phyloP scores from a whole-genome alignment of 208 protist genomes.

The Vickermania ingenoplastis region DNA sequence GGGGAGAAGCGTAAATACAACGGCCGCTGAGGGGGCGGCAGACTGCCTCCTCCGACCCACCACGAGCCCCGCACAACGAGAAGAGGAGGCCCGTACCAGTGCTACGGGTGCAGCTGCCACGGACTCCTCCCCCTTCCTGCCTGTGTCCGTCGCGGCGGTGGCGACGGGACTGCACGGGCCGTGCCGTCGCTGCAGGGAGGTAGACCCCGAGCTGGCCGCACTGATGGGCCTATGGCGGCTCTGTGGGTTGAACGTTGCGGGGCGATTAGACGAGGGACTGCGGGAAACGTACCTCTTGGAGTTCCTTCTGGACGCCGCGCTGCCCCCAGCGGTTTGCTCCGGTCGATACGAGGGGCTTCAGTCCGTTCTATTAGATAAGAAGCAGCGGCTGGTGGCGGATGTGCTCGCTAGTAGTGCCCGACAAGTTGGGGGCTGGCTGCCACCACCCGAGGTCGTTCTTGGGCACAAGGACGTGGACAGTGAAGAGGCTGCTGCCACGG shows the following conservation, averaged over 20 bases:
- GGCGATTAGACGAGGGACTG: constrained; percentile 27
- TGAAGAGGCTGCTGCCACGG: not conserved
- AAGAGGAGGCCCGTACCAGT: too few relatives aligned
- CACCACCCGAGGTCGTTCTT: constrained; percentile 12
- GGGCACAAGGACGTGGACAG: not conserved
- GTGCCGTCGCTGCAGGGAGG: constrained; percentile 26
- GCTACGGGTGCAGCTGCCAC: too few relatives aligned
- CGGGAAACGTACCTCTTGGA: constrained; percentile 71
- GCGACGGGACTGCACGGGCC: not conserved
- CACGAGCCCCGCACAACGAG: too few relatives aligned
- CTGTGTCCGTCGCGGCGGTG: too few relatives aligned
- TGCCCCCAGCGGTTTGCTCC: constrained; percentile 84
- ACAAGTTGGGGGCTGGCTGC: constrained; percentile 4
- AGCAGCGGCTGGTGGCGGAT: constrained; percentile 52
- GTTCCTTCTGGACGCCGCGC: constrained; percentile 79
- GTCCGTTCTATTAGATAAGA: constrained; percentile 44
- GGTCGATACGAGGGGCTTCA: constrained; percentile 69
- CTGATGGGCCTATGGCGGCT: constrained; percentile 15
- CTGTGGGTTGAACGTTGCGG: constrained; percentile 26
- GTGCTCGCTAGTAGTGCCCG: constrained; percentile 51
- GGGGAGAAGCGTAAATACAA: too few relatives aligned
- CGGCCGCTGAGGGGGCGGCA: too few relatives aligned
- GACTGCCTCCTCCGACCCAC: too few relatives aligned
- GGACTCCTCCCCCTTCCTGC: too few relatives aligned
- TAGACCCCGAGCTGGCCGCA: constrained; percentile 25